phyloP scores from a whole-genome alignment of 768 basidiomycete genomes.

The Leccinum subgranulosum region DNA sequence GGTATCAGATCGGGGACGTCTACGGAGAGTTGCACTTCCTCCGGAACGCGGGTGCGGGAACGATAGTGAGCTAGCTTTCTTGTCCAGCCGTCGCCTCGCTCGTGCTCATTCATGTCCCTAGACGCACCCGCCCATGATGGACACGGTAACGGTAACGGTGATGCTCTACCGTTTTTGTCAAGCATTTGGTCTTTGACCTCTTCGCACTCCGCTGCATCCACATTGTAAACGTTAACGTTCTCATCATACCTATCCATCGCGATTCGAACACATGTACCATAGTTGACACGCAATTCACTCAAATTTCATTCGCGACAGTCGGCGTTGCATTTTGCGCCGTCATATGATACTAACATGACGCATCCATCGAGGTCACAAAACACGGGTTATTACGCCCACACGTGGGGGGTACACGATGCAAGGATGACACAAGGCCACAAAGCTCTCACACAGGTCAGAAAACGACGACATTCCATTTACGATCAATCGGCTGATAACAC shows the following conservation, averaged over 20 bases:
- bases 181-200: conserved; percentile 43
- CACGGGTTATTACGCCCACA: conserved; percentile 30
- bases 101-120: conserved; percentile 32
- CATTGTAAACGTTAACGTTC: conserved; percentile 33
- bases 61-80: conserved; percentile 54
- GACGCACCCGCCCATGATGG: conserved; percentile 91
- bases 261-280: conserved; percentile 32
- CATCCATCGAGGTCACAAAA: conserved; percentile 19
- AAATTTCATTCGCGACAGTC: conserved; percentile 20
- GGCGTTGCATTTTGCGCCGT: conserved; percentile 17
- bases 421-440: conserved; percentile 24
- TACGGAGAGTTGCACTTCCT: conserved; percentile 84
- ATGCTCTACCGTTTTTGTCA: conserved; percentile 83
- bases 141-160: conserved; percentile 77
- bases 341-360: conserved; percentile 17
- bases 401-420: conserved; percentile 34
- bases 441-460: conserved; percentile 18
- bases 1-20: conserved; percentile 84
- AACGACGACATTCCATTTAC: conserved; percentile 17
- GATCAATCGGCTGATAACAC: conserved; percentile 32
- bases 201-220: conserved; percentile 20
- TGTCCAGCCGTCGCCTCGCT: conserved; percentile 19
- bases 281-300: conserved; percentile 27
- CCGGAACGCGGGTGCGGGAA: conserved; percentile 74
- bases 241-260: conserved; percentile 28